Conservation (phyloP, 805 yeast species). For the Trichomonascus vanleenenianus region DNA sequence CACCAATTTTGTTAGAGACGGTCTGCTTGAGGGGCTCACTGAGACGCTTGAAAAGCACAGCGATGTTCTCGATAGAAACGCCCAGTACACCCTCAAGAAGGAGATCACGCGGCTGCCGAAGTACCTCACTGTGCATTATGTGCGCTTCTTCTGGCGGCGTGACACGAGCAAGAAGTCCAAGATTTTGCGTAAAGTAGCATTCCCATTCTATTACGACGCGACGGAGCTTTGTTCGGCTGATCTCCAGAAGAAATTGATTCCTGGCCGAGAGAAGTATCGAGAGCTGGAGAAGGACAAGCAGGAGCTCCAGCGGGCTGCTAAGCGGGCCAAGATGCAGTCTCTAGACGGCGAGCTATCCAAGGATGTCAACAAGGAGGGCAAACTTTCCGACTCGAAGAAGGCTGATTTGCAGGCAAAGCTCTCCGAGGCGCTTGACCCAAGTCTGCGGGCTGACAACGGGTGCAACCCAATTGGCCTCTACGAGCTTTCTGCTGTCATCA, state of each 20-base stretch:
- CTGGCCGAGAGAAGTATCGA: slow-evolving; percentile 69
- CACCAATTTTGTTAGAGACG: slow-evolving; percentile 85
- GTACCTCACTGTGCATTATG: slow-evolving; percentile 82
- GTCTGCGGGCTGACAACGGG: slow-evolving; percentile 37
- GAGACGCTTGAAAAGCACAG: slow-evolving; percentile 76
- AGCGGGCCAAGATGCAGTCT: slow-evolving; percentile 45
- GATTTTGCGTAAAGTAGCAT: slow-evolving; percentile 86
- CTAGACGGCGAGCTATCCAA: slow-evolving; percentile 24
- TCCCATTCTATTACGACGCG: slow-evolving; percentile 79
- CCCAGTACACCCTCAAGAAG: slow-evolving; percentile 53
- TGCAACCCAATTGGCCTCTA: slow-evolving; percentile 86
- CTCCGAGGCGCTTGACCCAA: slow-evolving; percentile 33
- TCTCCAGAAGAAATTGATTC: slow-evolving; percentile 56
- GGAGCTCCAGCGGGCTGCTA: slow-evolving; percentile 65
- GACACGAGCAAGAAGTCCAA: slow-evolving; percentile 87
- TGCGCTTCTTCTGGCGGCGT: slow-evolving; percentile 93
- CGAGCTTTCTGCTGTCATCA: slow-evolving; percentile 71
- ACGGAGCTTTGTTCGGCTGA: slow-evolving; percentile 80
- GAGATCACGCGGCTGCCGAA: slow-evolving; percentile 75
- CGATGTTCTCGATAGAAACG: slow-evolving; percentile 58
- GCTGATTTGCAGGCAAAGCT: slow-evolving; percentile 23
- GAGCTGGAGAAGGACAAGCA: slow-evolving; percentile 65
- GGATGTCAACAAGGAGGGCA: slow-evolving; percentile 31
- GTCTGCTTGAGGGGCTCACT: slow-evolving; percentile 61
- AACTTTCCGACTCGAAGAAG: slow-evolving; percentile 23